phyloP scores from a whole-genome alignment of 805 yeast genomes.

The Debaryomyces maramus region DNA sequence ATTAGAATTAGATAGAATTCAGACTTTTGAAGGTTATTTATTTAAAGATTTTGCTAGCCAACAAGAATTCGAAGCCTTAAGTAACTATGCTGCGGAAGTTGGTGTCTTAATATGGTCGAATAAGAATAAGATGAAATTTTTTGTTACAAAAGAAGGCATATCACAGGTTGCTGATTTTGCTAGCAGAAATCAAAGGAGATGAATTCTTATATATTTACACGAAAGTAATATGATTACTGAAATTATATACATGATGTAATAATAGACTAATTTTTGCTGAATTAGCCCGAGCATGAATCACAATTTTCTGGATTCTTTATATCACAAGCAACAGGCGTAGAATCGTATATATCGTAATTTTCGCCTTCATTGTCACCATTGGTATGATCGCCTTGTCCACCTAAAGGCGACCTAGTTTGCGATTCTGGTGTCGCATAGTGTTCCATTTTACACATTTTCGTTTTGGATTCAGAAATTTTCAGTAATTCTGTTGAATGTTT shows the following conservation, averaged over 20 bases:
- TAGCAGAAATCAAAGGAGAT: slow-evolving; percentile 46
- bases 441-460: slow-evolving; percentile 1
- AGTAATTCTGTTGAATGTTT: slow-evolving; percentile 1
- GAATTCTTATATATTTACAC: slow-evolving; percentile 6
- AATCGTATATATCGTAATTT: slow-evolving; percentile 32
- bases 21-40: slow-evolving; percentile 80
- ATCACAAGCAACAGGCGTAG: slow-evolving; percentile 34
- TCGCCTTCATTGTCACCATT: slow-evolving; percentile 9
- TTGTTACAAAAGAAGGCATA: slow-evolving; percentile 85
- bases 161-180: slow-evolving; percentile 91
- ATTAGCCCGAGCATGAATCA: slow-evolving; percentile 42
- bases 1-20: slow-evolving; percentile 88
- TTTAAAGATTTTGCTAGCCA: slow-evolving; percentile 82
- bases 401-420: too few relatives aligned
- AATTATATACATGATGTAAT: slow-evolving; percentile 3
- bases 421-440: slow-evolving; percentile 13
- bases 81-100: slow-evolving; percentile 81
- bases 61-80: slow-evolving; percentile 70
- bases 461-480: slow-evolving; percentile 3
- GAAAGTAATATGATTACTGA: neutral
- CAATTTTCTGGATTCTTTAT: slow-evolving; percentile 30
- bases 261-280: too few relatives aligned
- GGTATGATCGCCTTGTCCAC: neutral
- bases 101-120: slow-evolving; percentile 93
- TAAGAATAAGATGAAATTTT: slow-evolving; percentile 65